phyloP scores from a whole-genome alignment of 169 alveolate species.

The Plasmodium knowlesi region DNA sequence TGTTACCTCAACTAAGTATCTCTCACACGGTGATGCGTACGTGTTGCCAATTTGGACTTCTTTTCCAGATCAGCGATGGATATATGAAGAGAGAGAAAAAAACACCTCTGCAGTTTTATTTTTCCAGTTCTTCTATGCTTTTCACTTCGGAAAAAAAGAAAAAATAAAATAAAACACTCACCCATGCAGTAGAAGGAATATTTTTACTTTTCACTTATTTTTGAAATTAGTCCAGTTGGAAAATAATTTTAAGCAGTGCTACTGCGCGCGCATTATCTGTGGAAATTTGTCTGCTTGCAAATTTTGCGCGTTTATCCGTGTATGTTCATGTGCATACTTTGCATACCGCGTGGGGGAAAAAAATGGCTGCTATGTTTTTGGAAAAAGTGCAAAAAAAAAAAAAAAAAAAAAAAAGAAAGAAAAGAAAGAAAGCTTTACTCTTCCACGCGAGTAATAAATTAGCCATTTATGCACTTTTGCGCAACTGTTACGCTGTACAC shows the following conservation, averaged over 20 bases:
- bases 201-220: not conserved
- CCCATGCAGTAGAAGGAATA: not conserved
- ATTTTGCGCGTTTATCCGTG: not conserved
- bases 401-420: not conserved
- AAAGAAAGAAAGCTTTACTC: no score
- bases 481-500: not conserved
- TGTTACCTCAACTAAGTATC: not conserved
- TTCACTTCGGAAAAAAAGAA: not conserved
- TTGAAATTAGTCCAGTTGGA: not conserved
- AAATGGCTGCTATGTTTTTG: not conserved
- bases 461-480: not conserved
- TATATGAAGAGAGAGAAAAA: not conserved
- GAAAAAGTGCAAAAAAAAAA: not conserved
- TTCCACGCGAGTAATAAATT: not conserved
- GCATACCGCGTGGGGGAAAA: not conserved
- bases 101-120: not conserved
- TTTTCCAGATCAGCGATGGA: not conserved
- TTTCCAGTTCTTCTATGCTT: not conserved
- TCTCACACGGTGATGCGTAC: not conserved
- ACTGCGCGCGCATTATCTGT: not conserved
- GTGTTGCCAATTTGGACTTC: not conserved
- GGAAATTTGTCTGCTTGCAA: not conserved
- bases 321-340: constrained; percentile 2
- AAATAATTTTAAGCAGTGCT: not conserved
- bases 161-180: not conserved